Evolutionary conservation across 2,329 filamentous ascomycete species (phyloP).

Genomic region (Arthrobotrys entomopaga): DNA sequence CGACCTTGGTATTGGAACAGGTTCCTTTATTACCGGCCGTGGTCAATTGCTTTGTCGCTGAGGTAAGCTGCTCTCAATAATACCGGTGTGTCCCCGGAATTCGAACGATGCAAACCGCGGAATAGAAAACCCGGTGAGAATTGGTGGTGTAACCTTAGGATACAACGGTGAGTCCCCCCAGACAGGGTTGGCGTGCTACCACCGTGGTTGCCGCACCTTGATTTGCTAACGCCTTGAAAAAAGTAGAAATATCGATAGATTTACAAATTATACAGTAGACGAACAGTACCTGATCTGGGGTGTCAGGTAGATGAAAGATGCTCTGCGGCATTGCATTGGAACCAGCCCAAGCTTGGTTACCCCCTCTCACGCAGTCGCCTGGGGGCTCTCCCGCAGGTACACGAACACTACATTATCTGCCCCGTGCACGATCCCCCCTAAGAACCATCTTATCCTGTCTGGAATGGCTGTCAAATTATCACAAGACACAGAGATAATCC

Average conservation of each 20-base stretch:
- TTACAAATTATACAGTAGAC: not conserved
- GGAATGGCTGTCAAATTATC: conserved; percentile 23
- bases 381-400: conserved; percentile 11
- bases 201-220: conserved; percentile 1
- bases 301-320: conserved; percentile 23
- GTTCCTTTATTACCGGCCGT: conserved; percentile 18
- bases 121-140: too few relatives aligned
- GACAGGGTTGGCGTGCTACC: not conserved
- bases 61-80: conserved; percentile 26
- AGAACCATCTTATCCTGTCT: conserved; percentile 19
- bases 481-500: not conserved
- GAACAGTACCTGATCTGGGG: conserved; percentile 4
- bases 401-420: not conserved
- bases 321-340: too few relatives aligned
- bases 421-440: conserved; percentile 25
- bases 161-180: conserved; percentile 30
- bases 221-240: not conserved
- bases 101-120: too few relatives aligned
- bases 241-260: not conserved
- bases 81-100: too few relatives aligned
- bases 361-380: not conserved
- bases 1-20: conserved; percentile 38
- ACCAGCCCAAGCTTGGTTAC: not conserved
- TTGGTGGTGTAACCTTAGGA: conserved; percentile 43
- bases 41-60: conserved; percentile 21